Conservation (phyloP, 305 asterid genomes). For the Fraxinus platypoda region DNA sequence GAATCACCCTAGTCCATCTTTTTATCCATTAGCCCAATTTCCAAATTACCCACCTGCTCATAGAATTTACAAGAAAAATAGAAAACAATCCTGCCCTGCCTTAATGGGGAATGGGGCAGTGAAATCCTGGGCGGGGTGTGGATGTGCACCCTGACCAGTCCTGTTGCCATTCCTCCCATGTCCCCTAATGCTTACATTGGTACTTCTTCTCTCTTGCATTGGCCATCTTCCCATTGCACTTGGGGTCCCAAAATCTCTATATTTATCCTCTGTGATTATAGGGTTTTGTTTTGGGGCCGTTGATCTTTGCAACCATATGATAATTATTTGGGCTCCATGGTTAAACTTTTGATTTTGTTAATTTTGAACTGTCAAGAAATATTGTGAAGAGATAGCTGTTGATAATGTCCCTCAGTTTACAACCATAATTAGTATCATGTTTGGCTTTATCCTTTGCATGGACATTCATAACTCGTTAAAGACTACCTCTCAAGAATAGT, state of each 20-base stretch:
- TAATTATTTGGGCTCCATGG: conserved; percentile 48
- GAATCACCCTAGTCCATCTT: background rate
- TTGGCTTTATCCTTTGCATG: background rate
- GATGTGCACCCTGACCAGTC: background rate
- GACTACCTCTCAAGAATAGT: background rate
- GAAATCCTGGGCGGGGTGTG: background rate
- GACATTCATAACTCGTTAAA: background rate
- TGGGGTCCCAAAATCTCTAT: conserved; percentile 48
- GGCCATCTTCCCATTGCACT: conserved; percentile 58
- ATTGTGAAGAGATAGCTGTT: background rate
- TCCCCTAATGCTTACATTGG: background rate
- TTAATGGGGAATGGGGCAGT: background rate
- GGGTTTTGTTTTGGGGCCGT: conserved; percentile 73
- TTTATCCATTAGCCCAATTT: background rate
- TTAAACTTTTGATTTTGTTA: background rate
- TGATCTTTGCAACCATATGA: conserved; percentile 56
- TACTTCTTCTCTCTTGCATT: conserved; percentile 44
- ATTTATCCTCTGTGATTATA: conserved; percentile 41
- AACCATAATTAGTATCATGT: background rate
- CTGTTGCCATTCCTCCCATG: background rate
- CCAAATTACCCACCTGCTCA: background rate
- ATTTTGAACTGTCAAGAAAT: background rate
- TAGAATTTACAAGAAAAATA: background rate
- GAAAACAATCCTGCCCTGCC: background rate
- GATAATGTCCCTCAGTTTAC: background rate